Base-by-base conservation (phyloP, 768 basidiomycete species). In the Steccherinum ochraceum region DNA sequence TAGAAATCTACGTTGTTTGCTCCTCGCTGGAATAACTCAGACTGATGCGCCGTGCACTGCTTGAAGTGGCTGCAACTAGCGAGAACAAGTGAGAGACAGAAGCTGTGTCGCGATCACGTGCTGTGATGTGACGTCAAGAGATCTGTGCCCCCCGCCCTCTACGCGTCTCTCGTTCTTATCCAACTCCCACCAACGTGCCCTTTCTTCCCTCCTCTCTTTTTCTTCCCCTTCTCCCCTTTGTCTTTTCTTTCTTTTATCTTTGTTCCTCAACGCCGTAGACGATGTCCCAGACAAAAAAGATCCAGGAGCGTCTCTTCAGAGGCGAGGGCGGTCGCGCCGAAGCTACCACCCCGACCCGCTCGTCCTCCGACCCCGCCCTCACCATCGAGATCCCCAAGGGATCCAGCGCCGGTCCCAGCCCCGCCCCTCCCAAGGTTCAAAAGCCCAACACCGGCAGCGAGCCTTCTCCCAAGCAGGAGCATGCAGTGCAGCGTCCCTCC, bases 341-440 rank as follows among this genome's bases (percentile, higher is more conserved):
- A 7, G 7, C 7, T 7, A 35, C 30, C 7, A 16, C 7, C 30
- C 52, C 56, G 25, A 52, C 66, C 41, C 64, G 61, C 41, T 59
- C 64, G 23, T 43, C 56, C 30, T 56, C 61, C 21, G 63, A 66
- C 44, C 61, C 56, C 23, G 49, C 61, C 40, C 77, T 79, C 56
- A 83, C 81, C n/a, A 88, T 90, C 59, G 72, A 81, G 47, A 89
- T 90, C 52, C 88, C 88, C 4, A 83, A 79, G 53, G 66, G 72
- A 4, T 57, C 68, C 16, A 58, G 72, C 48, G 64, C 72, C 3
- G 64, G 69, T 18, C 64, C 70, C 7, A 67, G 69, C 7, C 60
- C 64, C 25, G 49, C 57, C 2, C 80, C 77, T 1, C 78, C 76
- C 26, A 84, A 78, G 58, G 55, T 67, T 20, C 60, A 64, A 40